Evolutionary conservation across 805 yeast species (phyloP), one percentile per base, ranked within the genome.

Genomic region (Saccharomycopsis malanga): DNA sequence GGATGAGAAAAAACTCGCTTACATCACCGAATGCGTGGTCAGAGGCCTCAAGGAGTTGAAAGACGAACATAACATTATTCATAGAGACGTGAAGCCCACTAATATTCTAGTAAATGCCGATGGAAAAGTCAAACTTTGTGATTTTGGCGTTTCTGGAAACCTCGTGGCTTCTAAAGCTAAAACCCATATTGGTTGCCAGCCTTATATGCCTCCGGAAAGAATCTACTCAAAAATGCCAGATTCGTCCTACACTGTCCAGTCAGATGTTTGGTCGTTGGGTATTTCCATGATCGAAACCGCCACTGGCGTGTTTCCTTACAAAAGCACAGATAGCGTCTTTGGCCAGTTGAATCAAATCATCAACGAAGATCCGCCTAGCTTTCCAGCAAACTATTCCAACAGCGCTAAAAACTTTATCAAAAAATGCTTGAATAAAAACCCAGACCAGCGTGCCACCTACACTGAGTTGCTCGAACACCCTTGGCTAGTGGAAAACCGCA

Each of bases 161-260:
- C 69, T 91, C 52, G 98, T 93, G 20, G 96, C 97, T 2, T 87
- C 96, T 0, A 71, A 91, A 57, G 98, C 98, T 14, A 81, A 87
- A 58, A 91, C 98, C 0, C 91, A 93, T 57, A 87, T 91, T 55
- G 98, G 98, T 3, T 91, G 98, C 65, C 98, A 93, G 66, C 84
- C 95, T 1, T 91, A 91, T 64, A 93, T 93, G 98, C 98, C 98
- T 1, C 98, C 98, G 1, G 98, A 91, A 62, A 76, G 98, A 59
- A 93, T 93, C 56, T 80, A 81, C 59, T 77, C 85, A 0, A 58
- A 74, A 52, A 79, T 69, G 14, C 88, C 83, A 59, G 89, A 79
- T 55, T 71, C 77, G 6, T 78, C 93, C 0, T 91, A 91, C 64
- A 80, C 96, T 1, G 96, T 88, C 3, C 97, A 91, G 60, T 82